Conservation (phyloP, 768 basidiomycete species). For the Termitomyces heimii region DNA sequence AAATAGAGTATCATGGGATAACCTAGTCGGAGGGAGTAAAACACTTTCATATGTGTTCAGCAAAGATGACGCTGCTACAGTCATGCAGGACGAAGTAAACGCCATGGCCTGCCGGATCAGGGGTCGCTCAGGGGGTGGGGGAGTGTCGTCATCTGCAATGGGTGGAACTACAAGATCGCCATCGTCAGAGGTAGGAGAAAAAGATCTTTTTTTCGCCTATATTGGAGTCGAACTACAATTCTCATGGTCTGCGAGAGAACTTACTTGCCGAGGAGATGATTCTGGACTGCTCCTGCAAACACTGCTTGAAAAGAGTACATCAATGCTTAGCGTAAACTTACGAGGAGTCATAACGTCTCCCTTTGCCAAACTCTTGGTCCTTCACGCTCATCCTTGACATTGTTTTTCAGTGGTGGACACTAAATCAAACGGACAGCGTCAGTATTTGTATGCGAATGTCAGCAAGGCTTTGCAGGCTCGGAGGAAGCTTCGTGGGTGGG, state of each 20-base stretch:
- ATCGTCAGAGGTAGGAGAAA: conserved; percentile 50
- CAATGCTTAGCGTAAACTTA: conserved; percentile 14
- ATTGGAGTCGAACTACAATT: conserved; percentile 1
- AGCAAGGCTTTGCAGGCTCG: neutral
- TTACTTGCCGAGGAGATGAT: conserved; percentile 43
- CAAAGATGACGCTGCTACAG: conserved; percentile 20
- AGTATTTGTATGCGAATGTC: neutral
- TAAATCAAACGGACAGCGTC: neutral
- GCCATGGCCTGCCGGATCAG: conserved; percentile 56
- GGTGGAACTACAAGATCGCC: conserved; percentile 33
- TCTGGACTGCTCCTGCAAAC: conserved; percentile 49
- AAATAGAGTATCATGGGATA: conserved; percentile 25
- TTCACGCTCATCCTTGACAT: conserved; percentile 14
- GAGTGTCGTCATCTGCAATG: conserved; percentile 37
- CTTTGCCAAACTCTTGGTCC: conserved; percentile 31
- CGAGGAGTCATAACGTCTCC: conserved; percentile 35
- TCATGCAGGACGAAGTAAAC: conserved; percentile 32
- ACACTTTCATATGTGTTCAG: conserved; percentile 39
- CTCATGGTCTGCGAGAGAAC: conserved; percentile 12
- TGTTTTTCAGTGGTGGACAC: neutral
- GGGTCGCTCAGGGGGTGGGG: conserved; percentile 42
- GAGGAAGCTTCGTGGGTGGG: neutral
- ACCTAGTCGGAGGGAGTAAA: conserved; percentile 14
- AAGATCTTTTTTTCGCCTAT: conserved; percentile 41
- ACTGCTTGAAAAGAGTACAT: neutral